Conservation (phyloP, 257 asterid genomes). For the Perilla frutescens region DNA sequence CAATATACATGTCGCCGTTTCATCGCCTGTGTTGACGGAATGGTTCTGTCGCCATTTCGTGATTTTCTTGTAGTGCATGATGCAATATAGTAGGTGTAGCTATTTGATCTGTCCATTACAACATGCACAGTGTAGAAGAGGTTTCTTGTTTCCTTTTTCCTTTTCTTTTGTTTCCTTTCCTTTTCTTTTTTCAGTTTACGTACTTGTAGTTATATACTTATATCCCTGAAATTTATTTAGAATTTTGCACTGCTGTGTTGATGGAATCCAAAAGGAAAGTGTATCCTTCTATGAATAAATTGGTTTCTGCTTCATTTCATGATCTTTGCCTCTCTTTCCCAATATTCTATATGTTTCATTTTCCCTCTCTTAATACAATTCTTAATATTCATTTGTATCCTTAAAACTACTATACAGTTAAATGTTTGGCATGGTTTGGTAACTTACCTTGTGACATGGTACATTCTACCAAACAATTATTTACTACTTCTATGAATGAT, state of each 20-base stretch:
- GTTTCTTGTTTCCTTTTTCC: not conserved
- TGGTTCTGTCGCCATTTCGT: too few species aligned
- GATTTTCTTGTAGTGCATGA: too few species aligned
- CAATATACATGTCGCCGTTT: too few species aligned
- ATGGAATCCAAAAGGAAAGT: slow-evolving; percentile 97
- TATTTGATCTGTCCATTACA: not conserved
- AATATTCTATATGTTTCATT: not conserved
- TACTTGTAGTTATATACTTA: not conserved
- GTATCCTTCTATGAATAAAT: slow-evolving; percentile 70
- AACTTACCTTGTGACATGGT: slow-evolving; percentile 99
- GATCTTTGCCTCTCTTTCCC: slow-evolving; percentile 19
- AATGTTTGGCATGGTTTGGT: slow-evolving; percentile 97
- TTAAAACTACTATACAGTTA: slow-evolving; percentile 67
- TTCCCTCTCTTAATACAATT: not conserved
- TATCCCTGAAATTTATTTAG: too few species aligned
- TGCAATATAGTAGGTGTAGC: not conserved
- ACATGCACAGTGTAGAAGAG: not conserved
- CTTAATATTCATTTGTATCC: slow-evolving; percentile 46
- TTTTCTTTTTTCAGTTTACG: not conserved
- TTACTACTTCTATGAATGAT: slow-evolving; percentile 17
- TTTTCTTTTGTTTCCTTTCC: too few species aligned
- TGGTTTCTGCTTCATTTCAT: slow-evolving; percentile 11
- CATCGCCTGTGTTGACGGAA: too few species aligned
- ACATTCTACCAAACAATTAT: slow-evolving; percentile 38
- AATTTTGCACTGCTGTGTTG: slow-evolving; percentile 28